Percentiles rank a stretch among this genome's conserved stretches.
These are phyloP conservation scores for Leonotis leonurus DNA, from an alignment of 257 asterid species.

Conservation along the genomic window DNA sequence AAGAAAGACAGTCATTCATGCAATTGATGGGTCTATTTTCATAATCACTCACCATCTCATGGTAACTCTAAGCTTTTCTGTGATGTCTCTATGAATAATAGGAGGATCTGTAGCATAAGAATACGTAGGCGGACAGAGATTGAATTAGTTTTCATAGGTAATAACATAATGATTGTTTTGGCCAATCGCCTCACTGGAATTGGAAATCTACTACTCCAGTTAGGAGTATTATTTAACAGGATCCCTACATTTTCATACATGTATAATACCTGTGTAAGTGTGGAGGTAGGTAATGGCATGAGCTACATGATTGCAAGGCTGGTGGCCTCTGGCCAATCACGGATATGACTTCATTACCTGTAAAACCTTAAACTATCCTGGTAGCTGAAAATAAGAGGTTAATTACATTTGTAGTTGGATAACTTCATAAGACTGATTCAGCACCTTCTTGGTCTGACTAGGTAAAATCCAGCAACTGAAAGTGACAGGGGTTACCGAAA, in stretches of 20 bases:
- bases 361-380: background rate
- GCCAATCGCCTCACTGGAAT: background rate
- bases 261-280: conserved; percentile 44
- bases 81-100: conserved; percentile 68
- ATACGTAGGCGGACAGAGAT: background rate
- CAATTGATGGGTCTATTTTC: background rate
- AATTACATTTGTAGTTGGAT: background rate
- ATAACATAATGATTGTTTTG: background rate
- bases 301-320: conserved; percentile 53
- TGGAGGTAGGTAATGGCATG: conserved; percentile 76
- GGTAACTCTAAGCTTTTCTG: conserved; percentile 50
- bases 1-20: background rate
- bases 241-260: background rate
- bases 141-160: background rate
- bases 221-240: background rate
- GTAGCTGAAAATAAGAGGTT: background rate
- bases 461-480: background rate
- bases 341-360: conserved; percentile 6
- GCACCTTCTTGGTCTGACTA: background rate
- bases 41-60: conserved; percentile 42
- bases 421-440: conserved; percentile 21
- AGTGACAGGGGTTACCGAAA: background rate
- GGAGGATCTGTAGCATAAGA: conserved; percentile 47
- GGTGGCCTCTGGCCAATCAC: conserved; percentile 8
- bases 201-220: background rate